phyloP scores from a whole-genome alignment of 1,284 basidiomycete genomes.

The Irpex sp. region DNA sequence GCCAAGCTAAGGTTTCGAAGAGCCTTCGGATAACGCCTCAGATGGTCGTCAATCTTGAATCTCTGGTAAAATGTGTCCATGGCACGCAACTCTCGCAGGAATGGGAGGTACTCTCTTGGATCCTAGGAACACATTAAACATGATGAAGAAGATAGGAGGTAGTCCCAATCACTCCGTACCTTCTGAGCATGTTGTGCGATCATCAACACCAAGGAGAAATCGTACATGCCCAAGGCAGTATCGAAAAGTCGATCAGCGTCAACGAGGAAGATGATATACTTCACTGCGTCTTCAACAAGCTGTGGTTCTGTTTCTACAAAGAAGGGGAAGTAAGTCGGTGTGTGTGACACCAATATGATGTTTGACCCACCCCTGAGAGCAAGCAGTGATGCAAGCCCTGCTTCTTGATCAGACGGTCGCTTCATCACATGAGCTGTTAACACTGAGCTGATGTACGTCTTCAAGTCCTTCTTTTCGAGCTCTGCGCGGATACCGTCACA shows the following conservation, averaged over 20 bases:
- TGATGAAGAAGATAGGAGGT: neutral
- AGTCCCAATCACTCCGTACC: constrained; percentile 38
- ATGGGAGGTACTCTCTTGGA: constrained; percentile 96
- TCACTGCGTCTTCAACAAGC: constrained; percentile 92
- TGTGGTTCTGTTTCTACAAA: constrained; percentile 63
- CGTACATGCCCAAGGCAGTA: constrained; percentile 97
- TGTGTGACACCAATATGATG: constrained; percentile 5
- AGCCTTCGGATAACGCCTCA: constrained; percentile 76
- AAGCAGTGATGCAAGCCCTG: constrained; percentile 77
- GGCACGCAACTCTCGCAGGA: constrained; percentile 85
- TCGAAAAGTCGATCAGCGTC: constrained; percentile 93
- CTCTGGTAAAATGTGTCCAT: constrained; percentile 82
- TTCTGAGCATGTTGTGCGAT: constrained; percentile 97
- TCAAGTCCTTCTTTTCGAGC: constrained; percentile 70
- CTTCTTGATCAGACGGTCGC: constrained; percentile 88
- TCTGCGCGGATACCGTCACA: constrained; percentile 79
- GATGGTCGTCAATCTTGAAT: constrained; percentile 92
- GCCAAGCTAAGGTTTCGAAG: constrained; percentile 73
- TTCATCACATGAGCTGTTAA: constrained; percentile 93
- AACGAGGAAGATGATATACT: constrained; percentile 97
- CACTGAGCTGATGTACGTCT: constrained; percentile 86
- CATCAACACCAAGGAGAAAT: constrained; percentile 94
- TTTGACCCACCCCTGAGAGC: constrained; percentile 61
- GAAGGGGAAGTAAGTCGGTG: neutral
- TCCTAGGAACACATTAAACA: constrained; percentile 52